Conservation (phyloP, 2,329 filamentous ascomycete species). For the Alternaria postmessia region DNA sequence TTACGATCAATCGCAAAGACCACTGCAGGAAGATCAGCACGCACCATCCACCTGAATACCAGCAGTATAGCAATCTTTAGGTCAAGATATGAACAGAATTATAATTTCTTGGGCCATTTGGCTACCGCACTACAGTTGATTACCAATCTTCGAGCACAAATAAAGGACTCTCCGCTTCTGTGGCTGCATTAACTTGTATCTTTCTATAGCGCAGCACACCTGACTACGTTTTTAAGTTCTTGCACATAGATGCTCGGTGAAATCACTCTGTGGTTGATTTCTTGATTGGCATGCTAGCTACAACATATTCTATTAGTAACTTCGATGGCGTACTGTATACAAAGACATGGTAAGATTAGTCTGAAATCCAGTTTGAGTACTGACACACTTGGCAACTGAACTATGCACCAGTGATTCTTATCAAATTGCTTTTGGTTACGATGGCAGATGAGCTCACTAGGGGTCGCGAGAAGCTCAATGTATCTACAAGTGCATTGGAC, state of each 20-base stretch:
- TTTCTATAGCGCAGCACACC: no score
- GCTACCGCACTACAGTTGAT: background rate
- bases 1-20: background rate
- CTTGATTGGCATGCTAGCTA: no score
- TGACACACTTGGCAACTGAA: constrained; percentile 9
- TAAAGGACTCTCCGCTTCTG: background rate
- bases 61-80: background rate
- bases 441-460: constrained; percentile 25
- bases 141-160: background rate
- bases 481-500: constrained; percentile 12
- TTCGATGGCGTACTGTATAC: background rate
- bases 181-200: no score
- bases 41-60: background rate
- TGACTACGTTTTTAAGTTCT: no score
- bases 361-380: no score
- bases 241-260: no score
- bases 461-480: constrained; percentile 25
- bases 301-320: background rate
- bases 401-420: constrained; percentile 22
- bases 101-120: background rate
- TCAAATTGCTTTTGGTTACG: constrained; percentile 17
- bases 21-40: background rate
- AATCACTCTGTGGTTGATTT: no score
- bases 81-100: background rate
- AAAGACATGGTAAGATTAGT: no score